Base-by-base conservation (phyloP, 1,284 basidiomycete species). In the Pisolithus thermaeus region DNA sequence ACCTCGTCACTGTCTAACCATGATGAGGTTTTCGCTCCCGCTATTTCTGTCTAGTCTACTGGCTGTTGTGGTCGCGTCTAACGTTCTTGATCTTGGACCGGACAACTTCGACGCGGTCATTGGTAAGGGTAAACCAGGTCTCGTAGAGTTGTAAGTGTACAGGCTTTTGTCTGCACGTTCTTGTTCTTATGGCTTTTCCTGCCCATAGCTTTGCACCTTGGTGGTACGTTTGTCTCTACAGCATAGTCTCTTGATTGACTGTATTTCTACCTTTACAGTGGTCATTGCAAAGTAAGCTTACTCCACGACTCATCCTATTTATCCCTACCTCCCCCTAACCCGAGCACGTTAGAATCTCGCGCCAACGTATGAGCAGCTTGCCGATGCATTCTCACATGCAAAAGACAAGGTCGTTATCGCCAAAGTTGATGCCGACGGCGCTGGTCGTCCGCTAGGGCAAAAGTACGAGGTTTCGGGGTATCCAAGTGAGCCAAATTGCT, bases 341-440 rank as follows among this genome's bases (percentile, higher is more conserved):
- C 27, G 12, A 12, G 11, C 18, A 40, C 44, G 14, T 58, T 68
- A 90, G 88, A 87, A 79, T 73, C 86, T 97, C 52, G 92, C 90
- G 0, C 94, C 94, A 11, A 70, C 74, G 3, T 97, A 91, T 60
- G 95, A 96, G 67, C 78, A 95, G 68, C 81, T 97, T 18, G 95
- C 86, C 36, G 89, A 96, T 63, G 87, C 89, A 11, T 97, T 86
- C 64, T 72, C 79, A 4, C 78, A 86, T 55, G 80, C 77, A 43
- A 86, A 87, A 62, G 83, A 91, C 68, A 90, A 89, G 65, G 89
- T 97, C 23, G 61, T 92, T 50, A 84, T 97, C 57, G 94, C 93
- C 56, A 97, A 97, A 68, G 87, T 96, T 6, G 93, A 97, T 61
- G 94, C 92, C 1, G 94, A 97, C 62, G 90, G 90, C 53, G 87